phyloP scores from a whole-genome alignment of 768 basidiomycete species.

The Thelephora aurantiotincta region DNA sequence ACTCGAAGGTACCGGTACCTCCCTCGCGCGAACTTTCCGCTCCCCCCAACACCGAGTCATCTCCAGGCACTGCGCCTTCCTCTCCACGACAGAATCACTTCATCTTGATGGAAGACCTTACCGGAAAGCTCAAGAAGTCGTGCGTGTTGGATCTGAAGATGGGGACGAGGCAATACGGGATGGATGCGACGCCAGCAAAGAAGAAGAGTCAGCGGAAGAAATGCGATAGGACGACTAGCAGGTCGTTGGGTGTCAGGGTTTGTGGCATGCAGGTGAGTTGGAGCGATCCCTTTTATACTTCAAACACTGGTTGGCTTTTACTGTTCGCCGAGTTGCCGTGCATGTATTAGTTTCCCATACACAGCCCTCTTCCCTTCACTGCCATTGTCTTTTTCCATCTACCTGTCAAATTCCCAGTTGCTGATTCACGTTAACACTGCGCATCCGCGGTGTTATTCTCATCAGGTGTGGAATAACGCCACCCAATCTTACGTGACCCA shows the following conservation, averaged over 20 bases:
- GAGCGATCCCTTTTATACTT: not conserved
- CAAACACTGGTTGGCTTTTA: too few relatives aligned
- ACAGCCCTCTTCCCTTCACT: not conserved
- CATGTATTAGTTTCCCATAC: constrained; percentile 1
- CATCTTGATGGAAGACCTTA: constrained; percentile 97
- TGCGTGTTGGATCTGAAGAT: constrained; percentile 98
- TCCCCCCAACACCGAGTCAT: constrained; percentile 5
- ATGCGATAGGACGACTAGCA: constrained; percentile 91
- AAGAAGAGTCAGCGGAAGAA: constrained; percentile 99
- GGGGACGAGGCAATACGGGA: constrained; percentile 98
- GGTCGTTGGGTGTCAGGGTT: constrained; percentile 79
- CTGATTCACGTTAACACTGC: constrained; percentile 1
- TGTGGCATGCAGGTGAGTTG: constrained; percentile 95
- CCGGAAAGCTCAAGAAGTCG: constrained; percentile 78
- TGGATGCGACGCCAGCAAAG: constrained; percentile 83
- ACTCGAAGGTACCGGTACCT: constrained; percentile 1
- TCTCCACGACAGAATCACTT: constrained; percentile 90
- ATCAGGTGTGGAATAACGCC: constrained; percentile 83
- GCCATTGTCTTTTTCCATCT: not conserved
- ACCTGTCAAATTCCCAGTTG: too few relatives aligned
- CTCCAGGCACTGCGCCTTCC: constrained; percentile 6
- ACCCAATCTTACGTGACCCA: constrained; percentile 81
- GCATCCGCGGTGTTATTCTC: not conserved
- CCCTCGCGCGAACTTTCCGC: constrained; percentile 7
- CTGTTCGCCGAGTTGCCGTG: not conserved